phyloP scores from a whole-genome alignment of 2,329 filamentous ascomycete species.

The Microdochium paspali region DNA sequence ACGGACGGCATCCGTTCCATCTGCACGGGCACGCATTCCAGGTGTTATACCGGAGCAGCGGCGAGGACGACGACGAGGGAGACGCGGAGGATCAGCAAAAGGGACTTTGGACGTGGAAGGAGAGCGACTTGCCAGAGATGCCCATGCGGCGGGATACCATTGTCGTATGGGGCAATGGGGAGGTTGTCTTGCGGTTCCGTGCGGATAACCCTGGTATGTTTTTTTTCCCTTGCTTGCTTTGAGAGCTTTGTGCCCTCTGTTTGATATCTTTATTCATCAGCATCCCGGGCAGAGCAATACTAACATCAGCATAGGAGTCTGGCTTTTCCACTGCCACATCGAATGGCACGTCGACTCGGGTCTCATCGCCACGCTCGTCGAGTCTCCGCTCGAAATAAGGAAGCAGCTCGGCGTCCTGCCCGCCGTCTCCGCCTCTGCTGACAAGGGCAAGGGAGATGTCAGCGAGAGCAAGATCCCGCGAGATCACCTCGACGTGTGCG shows the following conservation, averaged over 20 bases:
- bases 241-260: conserved; percentile 1
- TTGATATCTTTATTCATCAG: too few relatives aligned
- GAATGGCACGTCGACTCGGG: conserved; percentile 67
- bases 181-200: conserved; percentile 58
- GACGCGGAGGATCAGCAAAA: conserved; percentile 26
- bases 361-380: conserved; percentile 55
- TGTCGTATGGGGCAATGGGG: conserved; percentile 54
- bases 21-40: conserved; percentile 73
- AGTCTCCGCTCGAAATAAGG: conserved; percentile 55
- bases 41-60: conserved; percentile 48
- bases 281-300: not conserved
- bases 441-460: not conserved
- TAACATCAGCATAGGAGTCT: conserved; percentile 33
- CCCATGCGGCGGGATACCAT: conserved; percentile 64
- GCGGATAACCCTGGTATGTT: conserved; percentile 53
- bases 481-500: conserved; percentile 49
- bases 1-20: conserved; percentile 66
- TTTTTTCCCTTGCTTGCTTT: conserved; percentile 11
- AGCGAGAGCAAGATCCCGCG: conserved; percentile 42
- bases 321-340: conserved; percentile 74
- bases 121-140: conserved; percentile 34
- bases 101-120: not conserved
- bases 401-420: conserved; percentile 24
- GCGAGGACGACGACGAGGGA: conserved; percentile 47
- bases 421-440: not conserved